A percentile compares a stretch with the other conserved stretches of the same genome.
Evolutionary conservation across 192 early-diverging fungal genomes (phyloP).

Genomic region (Podila minutissima): DNA sequence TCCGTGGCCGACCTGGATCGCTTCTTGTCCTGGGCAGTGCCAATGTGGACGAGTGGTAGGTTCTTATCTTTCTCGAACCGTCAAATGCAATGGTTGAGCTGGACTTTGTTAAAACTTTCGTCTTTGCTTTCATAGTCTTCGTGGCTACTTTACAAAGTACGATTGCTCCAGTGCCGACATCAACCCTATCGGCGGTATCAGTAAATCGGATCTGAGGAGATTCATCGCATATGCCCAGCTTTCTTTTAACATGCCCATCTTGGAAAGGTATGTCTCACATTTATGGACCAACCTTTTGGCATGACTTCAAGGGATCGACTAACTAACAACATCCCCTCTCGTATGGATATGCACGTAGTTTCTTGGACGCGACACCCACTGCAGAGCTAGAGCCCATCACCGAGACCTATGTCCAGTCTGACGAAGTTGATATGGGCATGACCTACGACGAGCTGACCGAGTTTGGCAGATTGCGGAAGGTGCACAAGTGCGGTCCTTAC

Average conservation of each 20-base stretch:
- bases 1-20: slow-evolving; percentile 67
- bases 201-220: slow-evolving; percentile 85
- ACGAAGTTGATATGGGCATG: slow-evolving; percentile 99
- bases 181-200: slow-evolving; percentile 96
- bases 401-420: slow-evolving; percentile 82
- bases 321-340: not conserved
- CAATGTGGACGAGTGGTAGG: slow-evolving; percentile 96
- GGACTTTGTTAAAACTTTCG: not conserved
- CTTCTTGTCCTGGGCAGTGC: slow-evolving; percentile 94
- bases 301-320: not conserved
- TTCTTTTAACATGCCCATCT: slow-evolving; percentile 72
- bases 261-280: slow-evolving; percentile 57
- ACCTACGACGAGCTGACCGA: slow-evolving; percentile 92
- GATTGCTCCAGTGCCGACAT: slow-evolving; percentile 98
- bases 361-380: slow-evolving; percentile 89
- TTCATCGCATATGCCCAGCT: slow-evolving; percentile 81
- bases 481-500: slow-evolving; percentile 88
- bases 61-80: not conserved
- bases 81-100: not conserved
- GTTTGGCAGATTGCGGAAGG: slow-evolving; percentile 92
- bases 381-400: slow-evolving; percentile 97
- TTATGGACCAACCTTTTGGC: not conserved
- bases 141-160: slow-evolving; percentile 99
- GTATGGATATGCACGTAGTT: slow-evolving; percentile 51
- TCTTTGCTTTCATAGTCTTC: slow-evolving; percentile 62